Evolutionary conservation across 1,284 basidiomycete genomes (phyloP).

Genomic region (Porodaedalea pini): DNA sequence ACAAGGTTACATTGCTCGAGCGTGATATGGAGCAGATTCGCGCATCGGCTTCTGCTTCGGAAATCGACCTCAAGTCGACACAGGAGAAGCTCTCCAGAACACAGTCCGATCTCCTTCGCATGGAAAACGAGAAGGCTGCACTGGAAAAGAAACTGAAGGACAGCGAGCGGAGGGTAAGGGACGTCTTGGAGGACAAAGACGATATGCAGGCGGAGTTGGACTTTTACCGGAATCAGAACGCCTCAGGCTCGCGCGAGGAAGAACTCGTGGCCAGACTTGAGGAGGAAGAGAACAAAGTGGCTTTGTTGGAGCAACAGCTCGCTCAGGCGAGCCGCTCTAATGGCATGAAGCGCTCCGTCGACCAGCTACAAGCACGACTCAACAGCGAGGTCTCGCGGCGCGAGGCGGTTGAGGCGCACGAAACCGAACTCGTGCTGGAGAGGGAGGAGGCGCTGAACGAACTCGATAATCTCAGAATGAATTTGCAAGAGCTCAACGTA

Average conservation of each 20-base stretch:
- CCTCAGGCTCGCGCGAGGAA: conserved; percentile 41
- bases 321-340: conserved; percentile 35
- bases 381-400: conserved; percentile 40
- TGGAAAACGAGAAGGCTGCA: conserved; percentile 59
- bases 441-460: conserved; percentile 46
- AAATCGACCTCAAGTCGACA: conserved; percentile 38
- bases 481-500: conserved; percentile 30
- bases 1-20: conserved; percentile 45
- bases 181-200: conserved; percentile 48
- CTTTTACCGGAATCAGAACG: conserved; percentile 35
- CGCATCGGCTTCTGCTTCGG: conserved; percentile 39
- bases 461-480: conserved; percentile 35
- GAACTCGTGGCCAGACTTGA: conserved; percentile 59
- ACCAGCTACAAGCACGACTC: conserved; percentile 40
- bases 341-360: conserved; percentile 38
- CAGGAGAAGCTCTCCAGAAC: conserved; percentile 46
- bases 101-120: conserved; percentile 46
- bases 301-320: conserved; percentile 45
- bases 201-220: conserved; percentile 45
- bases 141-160: conserved; percentile 43
- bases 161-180: conserved; percentile 42
- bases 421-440: conserved; percentile 37
- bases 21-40: conserved; percentile 50
- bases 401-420: conserved; percentile 36
- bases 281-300: conserved; percentile 60